Evolutionary conservation across 768 basidiomycete genomes (phyloP), one percentile per base, ranked within the genome.

Genomic region (Neoboletus subvelutipes): DNA sequence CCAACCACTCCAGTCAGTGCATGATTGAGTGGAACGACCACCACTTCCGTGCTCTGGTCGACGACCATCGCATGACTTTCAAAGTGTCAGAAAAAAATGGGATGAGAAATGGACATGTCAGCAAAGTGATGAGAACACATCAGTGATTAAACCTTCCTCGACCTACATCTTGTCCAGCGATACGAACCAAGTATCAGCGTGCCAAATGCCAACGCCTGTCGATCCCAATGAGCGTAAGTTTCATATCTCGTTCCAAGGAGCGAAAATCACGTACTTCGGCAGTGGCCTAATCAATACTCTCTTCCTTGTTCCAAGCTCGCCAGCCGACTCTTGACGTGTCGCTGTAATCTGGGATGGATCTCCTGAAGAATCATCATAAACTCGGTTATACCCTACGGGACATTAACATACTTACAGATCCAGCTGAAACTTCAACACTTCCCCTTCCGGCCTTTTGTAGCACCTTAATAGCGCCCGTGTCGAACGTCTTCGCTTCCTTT

Each of bases 151-250:
- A 93, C 13, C 92, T 94, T 3, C 94, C 94, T 39, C 94, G 71
- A 0, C 94, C 94, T 0, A 94, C 92, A 67, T 96, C 94, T 71
- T 97, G 94, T 8, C 94, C 94, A 2, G 92, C 94, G 37, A 97
- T 91, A 15, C 94, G 83, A 11, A 97, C 92, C 87, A 3, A 83
- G 74, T 84, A 96, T 83, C 33, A 96, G 77, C 2, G 91, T 85
- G 0, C 94, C 94, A 64, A 94, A 92, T 0, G 94, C 94, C 71
- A 97, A 72, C 0, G 91, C 90, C 90, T 91, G 54, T 37, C 45
- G 7, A 41, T 10, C 2, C 12, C 45, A 13, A n/a, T 50, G 22
- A 17, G 3, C 9, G 46, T 45, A 18, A 10, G 8, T 26, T 41
- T 13, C 9, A 8, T 3, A 9, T 28, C 10, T 40, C 12, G 1